phyloP scores from a whole-genome alignment of 2,329 filamentous ascomycete species.

The Ambrosiella xylebori region DNA sequence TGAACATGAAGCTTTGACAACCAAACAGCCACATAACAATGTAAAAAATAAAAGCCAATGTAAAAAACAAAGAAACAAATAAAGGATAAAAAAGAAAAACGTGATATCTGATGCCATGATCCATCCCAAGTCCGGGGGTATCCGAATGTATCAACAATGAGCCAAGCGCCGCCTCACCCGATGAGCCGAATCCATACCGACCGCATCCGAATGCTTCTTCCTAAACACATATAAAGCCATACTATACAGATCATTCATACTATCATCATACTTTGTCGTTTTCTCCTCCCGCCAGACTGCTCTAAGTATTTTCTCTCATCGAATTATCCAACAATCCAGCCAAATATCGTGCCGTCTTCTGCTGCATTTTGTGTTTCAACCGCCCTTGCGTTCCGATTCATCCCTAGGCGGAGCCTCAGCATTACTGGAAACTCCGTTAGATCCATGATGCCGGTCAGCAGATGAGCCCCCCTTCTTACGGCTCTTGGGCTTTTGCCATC shows the following conservation, averaged over 20 bases:
- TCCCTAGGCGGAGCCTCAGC: slow-evolving; percentile 40
- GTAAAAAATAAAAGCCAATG: not conserved
- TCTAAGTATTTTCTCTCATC: too few relatives aligned
- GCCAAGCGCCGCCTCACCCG: not conserved
- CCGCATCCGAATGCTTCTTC: not conserved
- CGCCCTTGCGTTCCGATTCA: slow-evolving; percentile 45
- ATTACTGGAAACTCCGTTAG: slow-evolving; percentile 23
- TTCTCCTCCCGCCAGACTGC: too few relatives aligned
- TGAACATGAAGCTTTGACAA: not conserved
- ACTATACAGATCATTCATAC: not conserved
- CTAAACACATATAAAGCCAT: not conserved
- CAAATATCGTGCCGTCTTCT: not conserved
- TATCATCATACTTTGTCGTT: not conserved
- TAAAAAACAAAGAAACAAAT: not conserved
- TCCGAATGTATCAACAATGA: not conserved
- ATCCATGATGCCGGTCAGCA: slow-evolving; percentile 18
- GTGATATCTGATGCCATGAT: not conserved
- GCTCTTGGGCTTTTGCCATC: slow-evolving; percentile 43
- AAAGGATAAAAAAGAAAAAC: not conserved
- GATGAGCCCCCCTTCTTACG: slow-evolving; percentile 34
- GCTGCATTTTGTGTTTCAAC: slow-evolving; percentile 24
- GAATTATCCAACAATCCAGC: not conserved
- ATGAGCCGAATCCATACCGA: not conserved
- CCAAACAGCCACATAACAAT: not conserved
- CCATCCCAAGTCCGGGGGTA: not conserved